A percentile compares a stretch with the other conserved stretches of the same genome.
Conservation (phyloP, 768 basidiomycete genomes). For the Hortiboletus flavorubellus region DNA sequence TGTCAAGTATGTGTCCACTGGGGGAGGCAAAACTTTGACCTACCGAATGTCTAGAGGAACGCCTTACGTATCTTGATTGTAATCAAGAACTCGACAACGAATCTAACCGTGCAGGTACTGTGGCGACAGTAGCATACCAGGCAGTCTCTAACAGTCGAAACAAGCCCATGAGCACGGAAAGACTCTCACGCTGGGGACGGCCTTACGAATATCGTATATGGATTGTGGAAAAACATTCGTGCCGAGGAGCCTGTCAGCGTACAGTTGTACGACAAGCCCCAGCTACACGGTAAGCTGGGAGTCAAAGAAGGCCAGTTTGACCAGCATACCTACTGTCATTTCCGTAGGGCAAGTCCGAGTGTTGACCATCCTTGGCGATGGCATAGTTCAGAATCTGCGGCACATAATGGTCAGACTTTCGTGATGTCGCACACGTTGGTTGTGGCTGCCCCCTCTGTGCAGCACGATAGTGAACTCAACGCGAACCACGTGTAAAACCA, state of each 20-base stretch:
- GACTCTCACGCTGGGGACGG: neutral
- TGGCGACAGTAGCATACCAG: constrained; percentile 14
- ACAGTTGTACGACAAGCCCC: constrained; percentile 65
- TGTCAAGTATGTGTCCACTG: neutral
- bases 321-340: constrained; percentile 42
- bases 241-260: constrained; percentile 54
- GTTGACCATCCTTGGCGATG: constrained; percentile 45
- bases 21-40: neutral
- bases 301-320: neutral
- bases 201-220: constrained; percentile 21
- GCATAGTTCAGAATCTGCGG: constrained; percentile 52
- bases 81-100: neutral
- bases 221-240: constrained; percentile 44
- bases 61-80: constrained; percentile 15
- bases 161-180: neutral
- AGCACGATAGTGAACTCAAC: neutral
- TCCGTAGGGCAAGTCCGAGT: constrained; percentile 58
- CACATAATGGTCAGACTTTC: constrained; percentile 35
- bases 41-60: constrained; percentile 23
- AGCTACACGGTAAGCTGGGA: constrained; percentile 31
- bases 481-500: neutral
- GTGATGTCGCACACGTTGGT: constrained; percentile 36
- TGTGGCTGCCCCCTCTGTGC: constrained; percentile 59
- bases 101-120: neutral
- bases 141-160: constrained; percentile 10